These are phyloP conservation scores for Albophoma yamanashiensis DNA, from an alignment of 2,329 filamentous ascomycete species.

Conservation along the genomic window DNA sequence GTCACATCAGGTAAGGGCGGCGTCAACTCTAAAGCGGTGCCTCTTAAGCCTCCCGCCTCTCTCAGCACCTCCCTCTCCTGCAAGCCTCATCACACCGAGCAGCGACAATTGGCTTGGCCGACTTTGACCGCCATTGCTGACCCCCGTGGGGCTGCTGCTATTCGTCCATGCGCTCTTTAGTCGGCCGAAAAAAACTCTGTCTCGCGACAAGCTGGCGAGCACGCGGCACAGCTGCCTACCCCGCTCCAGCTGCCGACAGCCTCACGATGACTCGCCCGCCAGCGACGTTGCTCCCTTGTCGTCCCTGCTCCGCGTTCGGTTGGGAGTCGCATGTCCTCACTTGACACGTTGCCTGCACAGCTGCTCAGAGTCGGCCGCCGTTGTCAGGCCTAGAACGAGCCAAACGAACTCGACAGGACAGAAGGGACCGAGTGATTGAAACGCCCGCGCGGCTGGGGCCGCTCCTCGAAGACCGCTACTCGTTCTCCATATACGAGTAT, in stretches of 20 bases:
- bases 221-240: not conserved
- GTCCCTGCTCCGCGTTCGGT: not conserved
- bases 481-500: not conserved
- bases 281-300: not conserved
- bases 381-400: not conserved
- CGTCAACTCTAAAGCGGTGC: not conserved
- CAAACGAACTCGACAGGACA: not conserved
- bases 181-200: not conserved
- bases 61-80: not conserved
- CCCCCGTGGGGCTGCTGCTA: not conserved
- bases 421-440: not conserved
- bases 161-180: not conserved
- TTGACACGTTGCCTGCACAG: not conserved
- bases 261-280: not conserved
- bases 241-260: not conserved
- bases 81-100: conserved; percentile 6
- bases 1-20: not conserved
- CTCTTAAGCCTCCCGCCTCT: not conserved
- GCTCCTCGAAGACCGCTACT: not conserved
- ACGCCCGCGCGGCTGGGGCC: not conserved
- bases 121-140: conserved; percentile 4
- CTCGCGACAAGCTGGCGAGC: conserved; percentile 1
- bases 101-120: not conserved
- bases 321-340: not conserved
- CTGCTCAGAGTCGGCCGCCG: not conserved